phyloP scores from a whole-genome alignment of 768 basidiomycete species.

The Mycena vitilis region DNA sequence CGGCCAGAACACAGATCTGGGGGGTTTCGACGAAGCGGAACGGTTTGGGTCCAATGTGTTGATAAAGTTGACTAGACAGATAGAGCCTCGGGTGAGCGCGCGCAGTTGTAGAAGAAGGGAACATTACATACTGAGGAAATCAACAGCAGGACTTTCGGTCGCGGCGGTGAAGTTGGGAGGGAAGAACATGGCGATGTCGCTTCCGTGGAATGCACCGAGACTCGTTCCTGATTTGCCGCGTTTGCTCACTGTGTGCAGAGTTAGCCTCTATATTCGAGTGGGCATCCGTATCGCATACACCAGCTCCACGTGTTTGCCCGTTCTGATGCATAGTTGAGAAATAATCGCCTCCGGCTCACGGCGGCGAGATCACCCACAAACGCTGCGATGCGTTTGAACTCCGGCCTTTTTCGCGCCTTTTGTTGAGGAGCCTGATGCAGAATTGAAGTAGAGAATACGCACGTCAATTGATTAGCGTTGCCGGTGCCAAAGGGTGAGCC shows the following conservation, averaged over 20 bases:
- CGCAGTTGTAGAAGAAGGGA: not conserved
- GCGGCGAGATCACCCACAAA: conserved; percentile 51
- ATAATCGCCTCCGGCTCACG: conserved; percentile 48
- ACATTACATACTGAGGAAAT: conserved; percentile 18
- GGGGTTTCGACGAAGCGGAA: not conserved
- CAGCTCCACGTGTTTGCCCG: conserved; percentile 49
- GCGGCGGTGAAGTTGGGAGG: not conserved
- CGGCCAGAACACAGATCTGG: not conserved
- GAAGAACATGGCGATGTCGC: conserved; percentile 34
- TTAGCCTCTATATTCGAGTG: not conserved
- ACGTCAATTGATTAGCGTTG: conserved; percentile 11
- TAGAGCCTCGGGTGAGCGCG: not conserved
- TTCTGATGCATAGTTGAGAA: conserved; percentile 44
- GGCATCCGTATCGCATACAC: not conserved
- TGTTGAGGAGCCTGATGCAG: not conserved
- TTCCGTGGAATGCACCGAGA: conserved; percentile 42
- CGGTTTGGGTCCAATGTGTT: conserved; percentile 43
- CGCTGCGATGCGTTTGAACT: conserved; percentile 55
- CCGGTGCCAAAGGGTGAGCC: conserved; percentile 27
- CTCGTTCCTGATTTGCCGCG: conserved; percentile 42
- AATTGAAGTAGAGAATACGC: not conserved
- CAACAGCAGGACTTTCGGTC: not conserved
- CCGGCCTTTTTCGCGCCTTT: conserved; percentile 40
- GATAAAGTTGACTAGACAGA: conserved; percentile 30
- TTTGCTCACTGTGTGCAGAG: conserved; percentile 43